A percentile compares a stretch with the other conserved stretches of the same genome.
phyloP scores from a whole-genome alignment of 805 yeast species.

The Metschnikowia dekortorum region DNA sequence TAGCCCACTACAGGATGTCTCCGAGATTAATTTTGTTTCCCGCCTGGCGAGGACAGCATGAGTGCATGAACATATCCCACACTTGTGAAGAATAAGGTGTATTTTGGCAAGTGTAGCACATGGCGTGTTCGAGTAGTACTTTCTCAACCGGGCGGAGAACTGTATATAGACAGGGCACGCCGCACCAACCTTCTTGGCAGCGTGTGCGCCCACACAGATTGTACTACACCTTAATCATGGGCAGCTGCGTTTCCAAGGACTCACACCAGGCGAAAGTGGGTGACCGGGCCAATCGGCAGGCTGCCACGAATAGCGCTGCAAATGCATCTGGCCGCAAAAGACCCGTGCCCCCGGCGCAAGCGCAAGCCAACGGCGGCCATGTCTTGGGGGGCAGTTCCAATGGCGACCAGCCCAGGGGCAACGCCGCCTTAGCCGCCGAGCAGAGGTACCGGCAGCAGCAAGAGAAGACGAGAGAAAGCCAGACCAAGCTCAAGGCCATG shows the following conservation, averaged over 20 bases:
- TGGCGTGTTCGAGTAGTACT: too few species aligned
- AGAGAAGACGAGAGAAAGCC: slow-evolving; percentile 24
- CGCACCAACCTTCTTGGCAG: background rate
- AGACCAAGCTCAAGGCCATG: slow-evolving; percentile 29
- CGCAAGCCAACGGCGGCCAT: background rate
- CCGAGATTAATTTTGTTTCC: too few species aligned
- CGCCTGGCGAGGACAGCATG: too few species aligned
- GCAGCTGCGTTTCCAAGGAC: slow-evolving; percentile 17
- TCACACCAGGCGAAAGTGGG: background rate
- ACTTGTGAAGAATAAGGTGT: too few species aligned
- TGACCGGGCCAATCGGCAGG: background rate
- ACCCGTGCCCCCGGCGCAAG: background rate
- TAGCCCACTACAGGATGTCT: too few species aligned
- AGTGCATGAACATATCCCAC: too few species aligned
- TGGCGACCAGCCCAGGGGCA: slow-evolving; percentile 18
- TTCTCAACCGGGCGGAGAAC: background rate
- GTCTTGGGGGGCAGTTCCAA: background rate
- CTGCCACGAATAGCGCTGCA: background rate
- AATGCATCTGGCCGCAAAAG: background rate
- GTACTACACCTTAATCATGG: slow-evolving; percentile 8
- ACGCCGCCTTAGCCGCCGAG: slow-evolving; percentile 41
- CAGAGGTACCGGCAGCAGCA: slow-evolving; percentile 28
- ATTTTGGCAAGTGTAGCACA: too few species aligned
- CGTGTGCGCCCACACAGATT: background rate
- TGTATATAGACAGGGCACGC: background rate